phyloP scores from a whole-genome alignment of 805 yeast genomes.

The Kregervanrija pseudodelftensis region DNA sequence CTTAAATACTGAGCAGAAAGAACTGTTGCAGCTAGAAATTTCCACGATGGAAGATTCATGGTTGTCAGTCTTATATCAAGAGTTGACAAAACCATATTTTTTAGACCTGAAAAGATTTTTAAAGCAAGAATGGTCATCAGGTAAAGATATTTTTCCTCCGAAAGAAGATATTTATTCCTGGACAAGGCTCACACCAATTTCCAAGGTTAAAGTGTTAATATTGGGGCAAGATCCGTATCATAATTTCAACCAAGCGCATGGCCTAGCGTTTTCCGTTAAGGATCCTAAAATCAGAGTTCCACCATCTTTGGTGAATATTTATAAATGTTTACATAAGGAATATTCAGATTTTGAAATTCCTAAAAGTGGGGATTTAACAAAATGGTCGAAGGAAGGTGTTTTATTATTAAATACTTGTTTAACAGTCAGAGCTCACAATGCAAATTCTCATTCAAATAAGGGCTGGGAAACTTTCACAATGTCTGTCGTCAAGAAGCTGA shows the following conservation, averaged over 20 bases:
- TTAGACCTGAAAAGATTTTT: constrained; percentile 63
- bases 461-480: constrained; percentile 95
- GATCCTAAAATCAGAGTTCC: constrained; percentile 80
- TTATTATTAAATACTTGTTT: constrained; percentile 78
- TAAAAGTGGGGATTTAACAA: constrained; percentile 57
- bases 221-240: constrained; percentile 98
- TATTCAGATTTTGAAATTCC: constrained; percentile 68
- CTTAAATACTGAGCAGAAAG: constrained; percentile 40
- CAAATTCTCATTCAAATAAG: constrained; percentile 81
- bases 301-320: constrained; percentile 80
- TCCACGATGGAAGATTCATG: constrained; percentile 67
- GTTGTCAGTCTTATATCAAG: constrained; percentile 62
- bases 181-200: constrained; percentile 79
- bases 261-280: constrained; percentile 86
- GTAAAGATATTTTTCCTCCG: constrained; percentile 69
- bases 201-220: constrained; percentile 65
- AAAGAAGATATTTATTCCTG: constrained; percentile 75
- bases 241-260: constrained; percentile 89
- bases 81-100: constrained; percentile 82
- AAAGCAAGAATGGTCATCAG: constrained; percentile 31
- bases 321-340: constrained; percentile 60
- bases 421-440: constrained; percentile 88
- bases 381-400: constrained; percentile 88
- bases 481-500: constrained; percentile 48
- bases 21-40: constrained; percentile 60